phyloP scores from a whole-genome alignment of 176 grass and related monocot species.

The Oryza coarctata region DNA sequence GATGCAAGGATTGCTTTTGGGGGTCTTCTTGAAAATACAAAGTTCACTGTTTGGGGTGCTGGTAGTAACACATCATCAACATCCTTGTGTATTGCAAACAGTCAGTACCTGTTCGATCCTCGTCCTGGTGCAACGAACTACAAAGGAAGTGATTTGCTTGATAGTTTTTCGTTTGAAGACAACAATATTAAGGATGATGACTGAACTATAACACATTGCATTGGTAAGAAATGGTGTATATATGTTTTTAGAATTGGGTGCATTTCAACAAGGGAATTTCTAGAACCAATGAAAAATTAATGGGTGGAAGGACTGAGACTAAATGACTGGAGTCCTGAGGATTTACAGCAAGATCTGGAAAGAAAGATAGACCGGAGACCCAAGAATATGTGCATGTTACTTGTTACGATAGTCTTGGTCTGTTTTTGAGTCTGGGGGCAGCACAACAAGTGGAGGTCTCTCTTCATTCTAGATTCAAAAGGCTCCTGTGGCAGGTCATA shows the following conservation, averaged over 20 bases:
- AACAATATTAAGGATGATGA: slow-evolving; percentile 16
- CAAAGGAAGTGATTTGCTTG: slow-evolving; percentile 55
- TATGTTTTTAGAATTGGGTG: not conserved
- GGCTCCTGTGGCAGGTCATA: not conserved
- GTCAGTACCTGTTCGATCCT: not conserved
- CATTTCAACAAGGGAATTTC: not conserved
- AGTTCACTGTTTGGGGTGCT: slow-evolving; percentile 35
- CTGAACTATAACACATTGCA: not conserved
- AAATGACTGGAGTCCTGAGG: not conserved
- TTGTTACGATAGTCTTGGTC: not conserved
- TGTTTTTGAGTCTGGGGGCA: not conserved
- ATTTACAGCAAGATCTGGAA: not conserved
- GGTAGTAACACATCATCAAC: not conserved
- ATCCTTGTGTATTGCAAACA: not conserved
- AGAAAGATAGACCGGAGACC: not conserved
- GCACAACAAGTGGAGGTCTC: not conserved
- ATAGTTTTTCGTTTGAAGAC: slow-evolving; percentile 18
- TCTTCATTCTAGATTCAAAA: not conserved
- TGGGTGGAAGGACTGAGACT: not conserved
- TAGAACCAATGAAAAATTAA: not conserved
- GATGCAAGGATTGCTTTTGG: slow-evolving; percentile 61
- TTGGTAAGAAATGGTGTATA: not conserved
- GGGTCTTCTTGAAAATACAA: slow-evolving; percentile 41
- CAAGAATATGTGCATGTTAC: not conserved
- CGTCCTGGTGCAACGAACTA: slow-evolving; percentile 30